phyloP scores from a whole-genome alignment of 2,329 filamentous ascomycete species.

The Penicillium frequentans region DNA sequence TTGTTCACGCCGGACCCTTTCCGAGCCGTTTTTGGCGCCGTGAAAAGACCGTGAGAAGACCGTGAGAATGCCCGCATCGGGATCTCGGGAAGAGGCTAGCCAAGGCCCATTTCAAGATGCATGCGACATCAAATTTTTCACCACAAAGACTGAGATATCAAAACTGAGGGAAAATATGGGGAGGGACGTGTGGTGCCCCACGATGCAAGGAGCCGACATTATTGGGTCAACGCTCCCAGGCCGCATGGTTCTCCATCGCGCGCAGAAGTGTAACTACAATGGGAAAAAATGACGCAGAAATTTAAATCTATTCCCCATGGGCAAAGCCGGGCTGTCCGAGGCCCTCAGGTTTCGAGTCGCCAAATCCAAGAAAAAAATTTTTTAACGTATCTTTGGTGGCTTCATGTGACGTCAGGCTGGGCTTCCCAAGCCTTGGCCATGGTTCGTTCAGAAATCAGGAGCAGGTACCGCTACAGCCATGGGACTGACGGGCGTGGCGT shows the following conservation, averaged over 20 bases:
- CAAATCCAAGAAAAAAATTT: neutral
- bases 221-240: slow-evolving; percentile 16
- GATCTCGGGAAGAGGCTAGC: neutral
- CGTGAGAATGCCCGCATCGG: slow-evolving; percentile 29
- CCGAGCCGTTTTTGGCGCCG: slow-evolving; percentile 20
- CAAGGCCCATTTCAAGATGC: neutral
- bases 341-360: neutral
- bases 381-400: neutral
- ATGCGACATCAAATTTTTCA: slow-evolving; percentile 16
- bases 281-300: neutral
- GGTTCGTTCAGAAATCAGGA: slow-evolving; percentile 11
- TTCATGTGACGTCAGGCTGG: slow-evolving; percentile 23
- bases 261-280: neutral
- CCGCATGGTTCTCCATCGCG: slow-evolving; percentile 20
- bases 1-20: slow-evolving; percentile 5
- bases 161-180: neutral
- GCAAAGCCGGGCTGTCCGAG: neutral
- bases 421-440: slow-evolving; percentile 4
- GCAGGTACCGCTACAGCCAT: slow-evolving; percentile 12
- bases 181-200: slow-evolving; percentile 20
- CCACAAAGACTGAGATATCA: neutral
- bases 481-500: slow-evolving; percentile 23
- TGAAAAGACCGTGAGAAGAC: slow-evolving; percentile 7
- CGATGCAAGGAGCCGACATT: slow-evolving; percentile 27
- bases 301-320: neutral